Evolutionary conservation across 305 asterid genomes (phyloP).

Genomic region (Nicotiana rustica): DNA sequence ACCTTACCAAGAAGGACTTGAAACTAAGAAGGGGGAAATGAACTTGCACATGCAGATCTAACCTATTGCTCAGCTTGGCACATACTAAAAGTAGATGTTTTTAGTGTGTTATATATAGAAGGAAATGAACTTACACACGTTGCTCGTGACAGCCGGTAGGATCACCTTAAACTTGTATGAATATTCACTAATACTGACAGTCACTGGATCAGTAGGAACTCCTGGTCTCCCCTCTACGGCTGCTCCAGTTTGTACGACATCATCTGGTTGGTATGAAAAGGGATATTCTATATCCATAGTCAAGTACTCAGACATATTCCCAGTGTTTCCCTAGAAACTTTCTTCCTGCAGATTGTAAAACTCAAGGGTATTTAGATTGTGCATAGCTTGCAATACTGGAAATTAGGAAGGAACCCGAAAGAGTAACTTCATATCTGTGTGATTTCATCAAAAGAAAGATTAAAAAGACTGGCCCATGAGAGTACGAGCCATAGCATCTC

Average conservation of each 20-base stretch:
- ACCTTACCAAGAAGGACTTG: neutral
- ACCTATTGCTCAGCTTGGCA: neutral
- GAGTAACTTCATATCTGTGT: neutral
- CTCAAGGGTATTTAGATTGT: neutral
- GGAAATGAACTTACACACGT: conserved; percentile 11
- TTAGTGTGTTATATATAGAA: neutral
- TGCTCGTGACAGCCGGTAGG: neutral
- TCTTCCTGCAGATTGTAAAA: conserved; percentile 5
- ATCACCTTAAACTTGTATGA: neutral
- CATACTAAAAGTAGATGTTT: neutral
- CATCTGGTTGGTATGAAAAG: neutral
- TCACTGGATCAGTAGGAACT: conserved; percentile 28
- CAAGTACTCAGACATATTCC: neutral
- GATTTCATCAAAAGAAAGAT: neutral
- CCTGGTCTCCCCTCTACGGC: conserved; percentile 19
- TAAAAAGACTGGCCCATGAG: neutral
- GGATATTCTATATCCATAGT: neutral
- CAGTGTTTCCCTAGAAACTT: neutral
- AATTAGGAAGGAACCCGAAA: conserved; percentile 1
- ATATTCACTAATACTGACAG: neutral
- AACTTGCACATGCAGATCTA: too few relatives aligned
- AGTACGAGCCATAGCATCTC: neutral
- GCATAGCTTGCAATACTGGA: neutral
- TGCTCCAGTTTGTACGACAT: conserved; percentile 29
- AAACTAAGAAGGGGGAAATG: too few relatives aligned